Percentiles rank a stretch among this genome's conserved stretches.
Conservation (phyloP, 2,329 filamentous ascomycete species). For the Phaeosphaeriaceae sp. region DNA sequence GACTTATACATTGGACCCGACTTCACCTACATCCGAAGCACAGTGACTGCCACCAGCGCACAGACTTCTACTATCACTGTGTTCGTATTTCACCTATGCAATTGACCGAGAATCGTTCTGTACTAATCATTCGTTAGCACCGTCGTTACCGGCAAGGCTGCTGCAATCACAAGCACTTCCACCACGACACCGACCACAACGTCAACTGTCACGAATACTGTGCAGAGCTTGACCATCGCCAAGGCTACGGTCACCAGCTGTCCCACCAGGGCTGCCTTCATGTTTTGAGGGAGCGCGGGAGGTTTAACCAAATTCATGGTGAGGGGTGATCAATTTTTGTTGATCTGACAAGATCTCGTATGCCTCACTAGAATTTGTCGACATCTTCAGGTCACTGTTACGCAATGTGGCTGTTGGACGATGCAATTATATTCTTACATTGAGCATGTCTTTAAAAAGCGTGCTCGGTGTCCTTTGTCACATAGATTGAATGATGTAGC, state of each 20-base stretch:
- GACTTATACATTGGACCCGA: constrained; percentile 8
- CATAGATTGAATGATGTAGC: neutral
- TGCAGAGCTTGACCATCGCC: neutral
- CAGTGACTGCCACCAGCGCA: neutral
- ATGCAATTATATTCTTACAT: neutral
- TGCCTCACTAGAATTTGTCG: too few relatives aligned
- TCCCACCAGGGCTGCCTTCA: neutral
- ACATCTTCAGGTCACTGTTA: neutral
- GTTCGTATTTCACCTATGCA: constrained; percentile 2
- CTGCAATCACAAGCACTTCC: constrained; percentile 6
- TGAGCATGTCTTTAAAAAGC: neutral
- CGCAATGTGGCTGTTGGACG: neutral
- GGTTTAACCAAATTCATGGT: too few relatives aligned
- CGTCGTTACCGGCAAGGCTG: constrained; percentile 3
- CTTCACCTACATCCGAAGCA: constrained; percentile 5
- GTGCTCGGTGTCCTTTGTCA: neutral
- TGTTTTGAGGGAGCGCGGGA: neutral
- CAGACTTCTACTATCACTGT: constrained; percentile 1
- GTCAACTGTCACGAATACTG: constrained; percentile 1
- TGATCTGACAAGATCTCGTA: too few relatives aligned
- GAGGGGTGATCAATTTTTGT: too few relatives aligned
- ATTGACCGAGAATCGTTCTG: neutral
- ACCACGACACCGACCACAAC: constrained; percentile 5
- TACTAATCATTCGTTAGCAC: constrained; percentile 2
- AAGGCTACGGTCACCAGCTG: constrained; percentile 9